Evolutionary conservation across 495 filamentous ascomycete genomes (phyloP).

Genomic region (Cairneyella variabilis): DNA sequence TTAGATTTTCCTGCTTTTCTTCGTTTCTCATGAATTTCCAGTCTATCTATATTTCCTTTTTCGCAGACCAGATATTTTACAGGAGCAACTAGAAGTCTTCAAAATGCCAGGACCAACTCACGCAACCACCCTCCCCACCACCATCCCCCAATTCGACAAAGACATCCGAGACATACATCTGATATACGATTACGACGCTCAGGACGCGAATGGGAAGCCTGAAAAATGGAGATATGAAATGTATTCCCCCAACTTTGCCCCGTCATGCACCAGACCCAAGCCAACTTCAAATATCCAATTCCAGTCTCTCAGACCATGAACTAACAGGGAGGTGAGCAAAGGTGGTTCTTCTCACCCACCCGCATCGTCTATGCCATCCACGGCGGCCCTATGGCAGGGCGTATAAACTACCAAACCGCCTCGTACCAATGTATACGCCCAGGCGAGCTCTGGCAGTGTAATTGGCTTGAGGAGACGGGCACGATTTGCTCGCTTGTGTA

Average conservation of each 20-base stretch:
- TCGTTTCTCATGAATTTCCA: not conserved
- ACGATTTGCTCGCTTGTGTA: constrained; percentile 38
- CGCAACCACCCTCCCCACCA: constrained; percentile 9
- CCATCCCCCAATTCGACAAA: constrained; percentile 29
- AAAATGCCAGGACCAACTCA: constrained; percentile 13
- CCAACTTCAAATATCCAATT: too few species aligned
- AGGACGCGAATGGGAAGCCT: constrained; percentile 29
- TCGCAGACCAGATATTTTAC: too few species aligned
- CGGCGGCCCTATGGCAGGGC: constrained; percentile 37
- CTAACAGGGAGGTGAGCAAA: too few species aligned
- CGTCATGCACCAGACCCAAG: too few species aligned
- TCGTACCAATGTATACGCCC: constrained; percentile 38
- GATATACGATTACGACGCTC: constrained; percentile 37
- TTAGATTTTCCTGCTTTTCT: too few species aligned
- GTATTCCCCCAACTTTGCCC: not conserved
- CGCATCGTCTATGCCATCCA: constrained; percentile 42
- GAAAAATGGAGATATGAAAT: constrained; percentile 43
- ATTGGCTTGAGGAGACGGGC: constrained; percentile 40
- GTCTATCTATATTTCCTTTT: too few species aligned
- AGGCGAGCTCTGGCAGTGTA: constrained; percentile 37
- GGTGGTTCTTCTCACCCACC: constrained; percentile 39
- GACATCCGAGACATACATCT: constrained; percentile 38
- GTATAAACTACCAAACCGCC: constrained; percentile 35
- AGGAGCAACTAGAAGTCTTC: too few species aligned
- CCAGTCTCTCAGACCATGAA: too few species aligned